Percentiles rank a stretch among this genome's conserved stretches.
These are phyloP conservation scores for Thozetella sp. DNA, from an alignment of 495 filamentous ascomycete species.

Conservation along the genomic window DNA sequence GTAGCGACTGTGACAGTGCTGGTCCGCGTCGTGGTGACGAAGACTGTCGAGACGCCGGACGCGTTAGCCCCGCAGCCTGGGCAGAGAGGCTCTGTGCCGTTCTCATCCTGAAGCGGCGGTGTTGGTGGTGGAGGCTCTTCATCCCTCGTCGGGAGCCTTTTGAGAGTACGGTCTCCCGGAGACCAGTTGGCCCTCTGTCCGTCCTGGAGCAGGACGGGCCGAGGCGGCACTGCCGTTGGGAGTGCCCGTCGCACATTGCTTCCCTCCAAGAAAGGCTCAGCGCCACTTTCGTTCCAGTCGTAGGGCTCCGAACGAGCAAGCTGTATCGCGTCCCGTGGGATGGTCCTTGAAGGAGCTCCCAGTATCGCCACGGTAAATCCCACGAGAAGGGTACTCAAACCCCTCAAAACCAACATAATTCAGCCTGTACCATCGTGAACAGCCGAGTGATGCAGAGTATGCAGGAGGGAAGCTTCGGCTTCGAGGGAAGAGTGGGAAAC, in stretches of 20 bases:
- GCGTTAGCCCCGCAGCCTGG: constrained; percentile 1
- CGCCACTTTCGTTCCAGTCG: constrained; percentile 1
- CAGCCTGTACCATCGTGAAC: constrained; percentile 13
- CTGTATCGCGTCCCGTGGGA: background rate
- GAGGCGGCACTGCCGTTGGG: background rate
- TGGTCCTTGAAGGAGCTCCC: constrained; percentile 3
- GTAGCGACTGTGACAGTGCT: constrained; percentile 11
- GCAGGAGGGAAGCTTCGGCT: constrained; percentile 4
- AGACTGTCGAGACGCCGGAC: constrained; percentile 5
- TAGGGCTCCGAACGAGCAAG: background rate
- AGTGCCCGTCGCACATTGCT: background rate
- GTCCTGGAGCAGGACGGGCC: background rate
- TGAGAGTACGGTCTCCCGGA: background rate
- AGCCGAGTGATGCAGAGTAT: background rate
- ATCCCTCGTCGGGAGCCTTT: background rate
- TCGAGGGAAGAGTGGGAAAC: background rate
- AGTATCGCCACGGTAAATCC: constrained; percentile 7
- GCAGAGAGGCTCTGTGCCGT: constrained; percentile 2
- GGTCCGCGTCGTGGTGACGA: constrained; percentile 12
- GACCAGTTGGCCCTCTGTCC: background rate
- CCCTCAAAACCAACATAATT: constrained; percentile 20
- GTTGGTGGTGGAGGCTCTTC: background rate
- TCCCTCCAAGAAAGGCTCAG: background rate
- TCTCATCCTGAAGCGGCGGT: background rate
- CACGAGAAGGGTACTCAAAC: constrained; percentile 15